A percentile compares a stretch with the other conserved stretches of the same genome.
Conservation (phyloP, 495 filamentous ascomycete species). For the Penicillium steckii region DNA sequence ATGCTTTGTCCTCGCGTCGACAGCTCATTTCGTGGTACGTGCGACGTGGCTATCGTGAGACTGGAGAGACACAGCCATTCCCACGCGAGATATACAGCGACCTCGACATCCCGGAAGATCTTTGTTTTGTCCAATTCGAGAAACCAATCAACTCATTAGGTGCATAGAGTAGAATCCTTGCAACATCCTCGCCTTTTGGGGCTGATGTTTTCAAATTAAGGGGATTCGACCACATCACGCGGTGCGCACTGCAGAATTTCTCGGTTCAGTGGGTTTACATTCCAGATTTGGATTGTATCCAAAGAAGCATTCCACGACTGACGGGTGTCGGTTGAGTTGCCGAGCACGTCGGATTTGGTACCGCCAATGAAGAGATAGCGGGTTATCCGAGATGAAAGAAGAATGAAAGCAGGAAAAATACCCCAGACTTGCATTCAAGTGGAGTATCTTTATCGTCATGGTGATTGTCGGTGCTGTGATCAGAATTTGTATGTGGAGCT, state of each 20-base stretch:
- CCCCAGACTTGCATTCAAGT: neutral
- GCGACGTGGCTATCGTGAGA: slow-evolving; percentile 39
- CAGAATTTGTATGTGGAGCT: neutral
- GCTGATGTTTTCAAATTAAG: neutral
- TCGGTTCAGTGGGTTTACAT: neutral
- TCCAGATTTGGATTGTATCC: neutral
- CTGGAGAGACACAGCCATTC: slow-evolving; percentile 39
- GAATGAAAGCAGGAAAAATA: neutral
- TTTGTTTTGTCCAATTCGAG: slow-evolving; percentile 39
- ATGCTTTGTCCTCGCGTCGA: slow-evolving; percentile 37
- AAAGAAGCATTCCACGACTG: neutral
- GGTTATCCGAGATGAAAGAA: neutral
- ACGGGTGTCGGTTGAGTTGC: neutral
- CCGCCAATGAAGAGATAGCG: neutral
- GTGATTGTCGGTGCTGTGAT: neutral
- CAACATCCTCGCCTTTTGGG: neutral
- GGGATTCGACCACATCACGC: neutral
- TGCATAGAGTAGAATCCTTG: neutral
- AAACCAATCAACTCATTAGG: slow-evolving; percentile 6
- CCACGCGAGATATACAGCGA: slow-evolving; percentile 28
- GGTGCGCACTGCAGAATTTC: neutral
- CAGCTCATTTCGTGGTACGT: slow-evolving; percentile 45
- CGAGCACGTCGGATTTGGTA: neutral
- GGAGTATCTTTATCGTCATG: neutral
- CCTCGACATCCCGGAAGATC: slow-evolving; percentile 32